These are phyloP conservation scores for Globisporangium viniferum DNA, from an alignment of 352 stramenopile species.

Conservation along the genomic window DNA sequence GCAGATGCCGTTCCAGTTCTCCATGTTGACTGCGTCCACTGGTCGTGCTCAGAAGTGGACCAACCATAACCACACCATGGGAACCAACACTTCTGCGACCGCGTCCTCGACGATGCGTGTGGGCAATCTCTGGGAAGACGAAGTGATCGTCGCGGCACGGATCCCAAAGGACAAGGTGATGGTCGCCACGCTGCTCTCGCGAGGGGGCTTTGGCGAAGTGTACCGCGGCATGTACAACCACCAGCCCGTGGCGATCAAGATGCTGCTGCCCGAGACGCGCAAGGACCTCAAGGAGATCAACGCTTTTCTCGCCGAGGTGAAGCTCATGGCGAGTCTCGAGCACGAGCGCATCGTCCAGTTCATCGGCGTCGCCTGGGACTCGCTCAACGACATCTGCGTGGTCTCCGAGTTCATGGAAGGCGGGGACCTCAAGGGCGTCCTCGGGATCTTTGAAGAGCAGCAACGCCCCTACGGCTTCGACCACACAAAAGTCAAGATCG, in stretches of 20 bases:
- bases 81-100: background rate
- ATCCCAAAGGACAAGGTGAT: background rate
- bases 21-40: background rate
- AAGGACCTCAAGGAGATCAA: constrained; percentile 53
- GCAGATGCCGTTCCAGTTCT: constrained; percentile 4
- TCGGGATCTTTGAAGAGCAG: constrained; percentile 19
- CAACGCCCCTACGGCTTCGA: constrained; percentile 22
- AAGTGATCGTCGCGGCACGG: background rate
- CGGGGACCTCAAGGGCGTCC: constrained; percentile 39
- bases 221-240: constrained; percentile 32
- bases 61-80: background rate
- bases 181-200: background rate
- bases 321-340: constrained; percentile 53
- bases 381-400: constrained; percentile 36
- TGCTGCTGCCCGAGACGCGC: constrained; percentile 40
- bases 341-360: constrained; percentile 66
- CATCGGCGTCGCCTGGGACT: constrained; percentile 61
- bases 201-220: constrained; percentile 24
- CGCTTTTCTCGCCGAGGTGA: constrained; percentile 48
- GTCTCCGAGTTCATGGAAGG: constrained; percentile 49
- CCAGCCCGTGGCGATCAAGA: constrained; percentile 57
- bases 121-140: constrained; percentile 6
- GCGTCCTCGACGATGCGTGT: background rate
- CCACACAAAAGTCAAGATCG: constrained; percentile 30
- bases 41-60: background rate